A percentile compares a stretch with the other conserved stretches of the same genome.
These are phyloP conservation scores for Leptodontidium sp. DNA, from an alignment of 2,329 filamentous ascomycete species.

Conservation along the genomic window DNA sequence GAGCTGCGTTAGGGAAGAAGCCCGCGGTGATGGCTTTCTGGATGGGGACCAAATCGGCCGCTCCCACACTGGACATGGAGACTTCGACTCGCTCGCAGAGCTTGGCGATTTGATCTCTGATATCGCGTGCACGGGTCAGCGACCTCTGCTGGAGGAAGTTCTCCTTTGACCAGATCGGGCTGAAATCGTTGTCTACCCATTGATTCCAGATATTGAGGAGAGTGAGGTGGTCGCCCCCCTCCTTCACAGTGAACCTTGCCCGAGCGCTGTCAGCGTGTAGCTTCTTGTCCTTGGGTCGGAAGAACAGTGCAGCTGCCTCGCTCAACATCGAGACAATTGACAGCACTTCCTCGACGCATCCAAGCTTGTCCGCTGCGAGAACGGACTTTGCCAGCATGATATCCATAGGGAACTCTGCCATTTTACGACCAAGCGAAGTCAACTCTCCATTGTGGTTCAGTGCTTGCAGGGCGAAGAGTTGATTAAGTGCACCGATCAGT, in stretches of 20 bases:
- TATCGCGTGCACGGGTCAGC: constrained; percentile 87
- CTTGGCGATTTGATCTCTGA: constrained; percentile 90
- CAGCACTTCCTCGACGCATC: constrained; percentile 92
- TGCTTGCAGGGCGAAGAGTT: constrained; percentile 89
- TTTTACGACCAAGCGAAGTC: constrained; percentile 89
- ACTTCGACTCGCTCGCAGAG: constrained; percentile 95
- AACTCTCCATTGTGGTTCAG: constrained; percentile 88
- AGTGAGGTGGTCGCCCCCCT: constrained; percentile 89
- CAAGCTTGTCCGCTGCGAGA: constrained; percentile 85
- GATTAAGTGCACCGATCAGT: constrained; percentile 86
- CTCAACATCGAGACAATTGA: constrained; percentile 94
- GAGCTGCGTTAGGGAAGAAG: constrained; percentile 93
- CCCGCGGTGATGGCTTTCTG: constrained; percentile 89
- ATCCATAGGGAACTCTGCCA: constrained; percentile 94
- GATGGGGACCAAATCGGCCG: constrained; percentile 78
- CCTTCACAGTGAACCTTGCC: constrained; percentile 86
- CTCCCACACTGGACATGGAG: constrained; percentile 71
- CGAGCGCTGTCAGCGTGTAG: constrained; percentile 92
- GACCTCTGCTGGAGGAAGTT: constrained; percentile 93
- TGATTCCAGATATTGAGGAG: constrained; percentile 95
- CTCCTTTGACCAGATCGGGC: constrained; percentile 85
- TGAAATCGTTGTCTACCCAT: constrained; percentile 93
- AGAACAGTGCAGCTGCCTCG: constrained; percentile 89
- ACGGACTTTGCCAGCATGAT: constrained; percentile 92
- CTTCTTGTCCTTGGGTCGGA: constrained; percentile 96